Percentiles rank a stretch among this genome's conserved stretches.
Evolutionary conservation across 371 early-diverging fungal species (phyloP).

Genomic region (Actinomortierella wolfii): DNA sequence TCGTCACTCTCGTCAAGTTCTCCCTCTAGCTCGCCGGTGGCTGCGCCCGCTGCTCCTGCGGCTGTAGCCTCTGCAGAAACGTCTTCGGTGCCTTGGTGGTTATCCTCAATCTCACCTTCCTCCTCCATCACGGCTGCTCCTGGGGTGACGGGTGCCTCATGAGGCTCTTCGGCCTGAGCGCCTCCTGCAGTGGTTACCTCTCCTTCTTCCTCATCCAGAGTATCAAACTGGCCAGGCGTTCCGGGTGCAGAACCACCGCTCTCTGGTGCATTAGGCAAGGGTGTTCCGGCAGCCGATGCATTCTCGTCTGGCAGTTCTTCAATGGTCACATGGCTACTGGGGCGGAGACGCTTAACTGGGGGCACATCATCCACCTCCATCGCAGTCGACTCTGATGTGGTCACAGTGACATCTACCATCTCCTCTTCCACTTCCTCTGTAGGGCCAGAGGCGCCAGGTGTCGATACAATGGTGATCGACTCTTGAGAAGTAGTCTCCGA

Average conservation of each 20-base stretch:
- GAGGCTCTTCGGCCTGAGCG: not conserved
- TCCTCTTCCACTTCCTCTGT: constrained; percentile 28
- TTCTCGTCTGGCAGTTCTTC: not conserved
- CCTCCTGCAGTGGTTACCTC: constrained; percentile 12
- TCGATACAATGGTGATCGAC: constrained; percentile 34
- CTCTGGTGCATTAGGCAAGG: not conserved
- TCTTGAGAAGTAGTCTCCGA: constrained; percentile 26
- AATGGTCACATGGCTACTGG: constrained; percentile 23
- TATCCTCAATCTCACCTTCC: constrained; percentile 4
- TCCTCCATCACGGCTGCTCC: constrained; percentile 22
- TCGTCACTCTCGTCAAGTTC: constrained; percentile 2
- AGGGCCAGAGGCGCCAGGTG: constrained; percentile 36
- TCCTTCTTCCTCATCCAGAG: not conserved
- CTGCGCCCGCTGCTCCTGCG: too few relatives aligned
- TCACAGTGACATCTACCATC: constrained; percentile 10
- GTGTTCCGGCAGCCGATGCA: too few relatives aligned
- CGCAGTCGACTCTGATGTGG: constrained; percentile 9
- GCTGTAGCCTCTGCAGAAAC: too few relatives aligned
- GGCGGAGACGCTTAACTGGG: constrained; percentile 35
- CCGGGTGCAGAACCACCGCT: not conserved
- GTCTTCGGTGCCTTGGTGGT: too few relatives aligned
- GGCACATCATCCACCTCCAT: constrained; percentile 45
- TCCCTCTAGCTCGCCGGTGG: too few relatives aligned
- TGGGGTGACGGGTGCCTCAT: constrained; percentile 9
- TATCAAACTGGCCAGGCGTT: not conserved